Conservation (phyloP, 495 filamentous ascomycete genomes). For the Xeromyces bisporus region DNA sequence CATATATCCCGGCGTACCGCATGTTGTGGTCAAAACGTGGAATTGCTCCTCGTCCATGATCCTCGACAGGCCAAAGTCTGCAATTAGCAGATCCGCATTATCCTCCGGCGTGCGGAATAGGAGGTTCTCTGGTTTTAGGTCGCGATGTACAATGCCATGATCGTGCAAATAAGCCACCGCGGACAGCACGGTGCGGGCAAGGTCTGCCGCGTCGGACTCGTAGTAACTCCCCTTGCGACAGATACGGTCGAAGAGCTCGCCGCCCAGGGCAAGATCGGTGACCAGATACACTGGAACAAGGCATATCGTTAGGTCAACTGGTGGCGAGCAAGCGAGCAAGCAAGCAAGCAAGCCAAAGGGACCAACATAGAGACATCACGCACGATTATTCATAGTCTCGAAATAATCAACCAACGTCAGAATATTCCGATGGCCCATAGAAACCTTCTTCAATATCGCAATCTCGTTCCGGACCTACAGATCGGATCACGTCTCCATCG, state of each 20-base stretch:
- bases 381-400: conserved; percentile 96
- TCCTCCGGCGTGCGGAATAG: conserved; percentile 40
- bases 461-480: conserved; percentile 93
- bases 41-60: conserved; percentile 99
- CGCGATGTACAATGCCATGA: conserved; percentile 92
- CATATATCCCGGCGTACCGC: conserved; percentile 96
- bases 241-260: conserved; percentile 95
- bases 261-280: conserved; percentile 88
- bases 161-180: conserved; percentile 98
- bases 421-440: conserved; percentile 97
- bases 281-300: conserved; percentile 64
- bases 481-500: too few relatives aligned
- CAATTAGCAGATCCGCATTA: conserved; percentile 64
- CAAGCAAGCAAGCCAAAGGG: background rate
- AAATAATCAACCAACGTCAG: conserved; percentile 97
- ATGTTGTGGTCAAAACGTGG: conserved; percentile 92
- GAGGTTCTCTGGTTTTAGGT: conserved; percentile 42
- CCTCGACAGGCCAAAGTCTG: conserved; percentile 82
- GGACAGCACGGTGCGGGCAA: conserved; percentile 85
- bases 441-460: conserved; percentile 86
- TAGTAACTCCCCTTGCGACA: conserved; percentile 97
- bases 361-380: conserved; percentile 7
- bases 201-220: conserved; percentile 88
- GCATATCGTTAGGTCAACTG: conserved; percentile 2
- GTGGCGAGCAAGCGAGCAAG: background rate